Conservation (phyloP, 78 protist genomes). For the Isochrysis galbana region DNA sequence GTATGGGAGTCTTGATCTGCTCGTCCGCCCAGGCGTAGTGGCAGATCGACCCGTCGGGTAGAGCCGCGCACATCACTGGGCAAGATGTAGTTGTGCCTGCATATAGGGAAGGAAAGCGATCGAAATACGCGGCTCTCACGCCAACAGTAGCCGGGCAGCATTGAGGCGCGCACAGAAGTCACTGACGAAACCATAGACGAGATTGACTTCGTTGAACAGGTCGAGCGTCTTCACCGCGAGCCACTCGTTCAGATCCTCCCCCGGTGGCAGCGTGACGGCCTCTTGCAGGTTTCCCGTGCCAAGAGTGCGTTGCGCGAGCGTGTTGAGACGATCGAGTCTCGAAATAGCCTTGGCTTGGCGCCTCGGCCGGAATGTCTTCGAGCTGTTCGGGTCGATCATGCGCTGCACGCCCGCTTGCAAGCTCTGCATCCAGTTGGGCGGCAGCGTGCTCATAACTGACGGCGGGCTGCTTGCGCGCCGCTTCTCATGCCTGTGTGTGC, state of each 20-base stretch:
- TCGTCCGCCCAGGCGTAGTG: neutral
- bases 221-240: conserved; percentile 94
- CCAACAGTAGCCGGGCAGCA: no score
- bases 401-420: neutral
- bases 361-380: neutral
- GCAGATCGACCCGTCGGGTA: conserved; percentile 51
- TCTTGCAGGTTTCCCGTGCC: conserved; percentile 54
- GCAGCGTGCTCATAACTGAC: neutral
- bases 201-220: conserved; percentile 93
- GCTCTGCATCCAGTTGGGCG: neutral
- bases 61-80: neutral
- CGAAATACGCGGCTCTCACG: no score
- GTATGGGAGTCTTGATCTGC: neutral
- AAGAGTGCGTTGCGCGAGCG: neutral
- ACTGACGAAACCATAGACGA: conserved; percentile 91
- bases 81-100: neutral
- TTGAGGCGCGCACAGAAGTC: conserved; percentile 98
- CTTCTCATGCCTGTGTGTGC: no score
- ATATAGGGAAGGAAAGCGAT: no score
- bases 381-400: neutral
- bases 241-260: conserved; percentile 95
- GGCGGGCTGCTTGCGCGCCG: no score
- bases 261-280: conserved; percentile 92
- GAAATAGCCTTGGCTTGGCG: neutral
- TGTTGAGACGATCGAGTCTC: neutral